These are phyloP conservation scores for Suhomyces chickasaworum DNA, from an alignment of 1,139 yeast species.

Conservation along the genomic window DNA sequence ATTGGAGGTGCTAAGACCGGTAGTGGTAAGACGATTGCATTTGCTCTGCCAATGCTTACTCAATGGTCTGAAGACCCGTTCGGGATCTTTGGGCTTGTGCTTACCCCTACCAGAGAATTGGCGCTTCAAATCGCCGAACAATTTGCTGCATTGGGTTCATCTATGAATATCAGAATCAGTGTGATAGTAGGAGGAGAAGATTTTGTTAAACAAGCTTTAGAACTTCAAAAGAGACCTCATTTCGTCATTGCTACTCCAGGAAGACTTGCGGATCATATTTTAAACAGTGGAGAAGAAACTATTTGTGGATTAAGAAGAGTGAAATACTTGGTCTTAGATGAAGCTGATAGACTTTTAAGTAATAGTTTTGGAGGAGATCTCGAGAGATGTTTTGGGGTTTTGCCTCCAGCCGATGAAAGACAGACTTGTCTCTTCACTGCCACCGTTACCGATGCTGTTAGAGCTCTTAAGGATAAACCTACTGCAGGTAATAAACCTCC, in stretches of 20 bases:
- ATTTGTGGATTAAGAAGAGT: slow-evolving; percentile 75
- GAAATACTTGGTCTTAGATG: slow-evolving; percentile 85
- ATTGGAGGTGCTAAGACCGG: slow-evolving; percentile 99
- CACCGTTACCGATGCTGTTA: slow-evolving; percentile 90
- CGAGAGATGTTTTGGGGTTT: slow-evolving; percentile 63
- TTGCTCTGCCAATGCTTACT: slow-evolving; percentile 94
- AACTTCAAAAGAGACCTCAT: slow-evolving; percentile 83
- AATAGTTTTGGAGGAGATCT: slow-evolving; percentile 83
- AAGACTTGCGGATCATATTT: slow-evolving; percentile 87
- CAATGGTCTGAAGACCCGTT: slow-evolving; percentile 94
- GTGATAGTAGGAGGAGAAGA: slow-evolving; percentile 96
- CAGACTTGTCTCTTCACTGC: slow-evolving; percentile 94
- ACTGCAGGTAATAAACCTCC: slow-evolving; percentile 61
- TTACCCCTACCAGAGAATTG: slow-evolving; percentile 94
- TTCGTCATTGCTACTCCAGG: slow-evolving; percentile 98
- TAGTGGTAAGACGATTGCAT: slow-evolving; percentile 96
- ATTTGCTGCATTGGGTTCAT: slow-evolving; percentile 87
- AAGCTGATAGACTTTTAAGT: slow-evolving; percentile 89
- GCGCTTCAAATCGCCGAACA: slow-evolving; percentile 98
- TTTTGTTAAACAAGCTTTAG: slow-evolving; percentile 81
- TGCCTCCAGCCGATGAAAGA: slow-evolving; percentile 72
- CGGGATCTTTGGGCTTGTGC: slow-evolving; percentile 84
- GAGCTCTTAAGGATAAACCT: slow-evolving; percentile 73
- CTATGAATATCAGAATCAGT: slow-evolving; percentile 77
- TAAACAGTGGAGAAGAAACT: slow-evolving; percentile 88